Percentiles rank a stretch among this genome's conserved stretches.
phyloP scores from a whole-genome alignment of 129 eudicot genomes.

The Flaveria robusta region DNA sequence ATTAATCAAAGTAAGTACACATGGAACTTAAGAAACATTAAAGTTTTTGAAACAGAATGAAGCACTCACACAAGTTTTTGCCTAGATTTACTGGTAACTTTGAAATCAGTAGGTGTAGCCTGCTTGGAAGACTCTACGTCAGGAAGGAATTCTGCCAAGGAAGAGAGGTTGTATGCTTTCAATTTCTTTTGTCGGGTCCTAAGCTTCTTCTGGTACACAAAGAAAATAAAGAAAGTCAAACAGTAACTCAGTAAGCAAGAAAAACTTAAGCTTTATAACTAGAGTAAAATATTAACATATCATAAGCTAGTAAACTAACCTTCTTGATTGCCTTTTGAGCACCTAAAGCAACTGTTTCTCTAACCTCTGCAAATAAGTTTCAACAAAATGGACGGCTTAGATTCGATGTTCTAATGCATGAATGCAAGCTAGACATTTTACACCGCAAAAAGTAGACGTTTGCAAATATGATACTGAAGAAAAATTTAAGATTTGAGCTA shows the following conservation, averaged over 20 bases:
- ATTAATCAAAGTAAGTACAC: not conserved
- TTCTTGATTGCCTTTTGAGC: constrained; percentile 65
- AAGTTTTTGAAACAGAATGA: not conserved
- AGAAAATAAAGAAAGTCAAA: not conserved
- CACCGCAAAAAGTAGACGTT: not conserved
- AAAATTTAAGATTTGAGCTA: not conserved
- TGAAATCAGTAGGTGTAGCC: constrained; percentile 45
- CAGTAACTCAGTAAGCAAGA: not conserved
- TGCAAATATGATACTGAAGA: not conserved
- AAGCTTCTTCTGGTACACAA: constrained; percentile 44
- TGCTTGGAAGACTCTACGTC: constrained; percentile 45
- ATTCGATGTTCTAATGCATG: not conserved
- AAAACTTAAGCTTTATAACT: not conserved
- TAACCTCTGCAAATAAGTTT: constrained; percentile 53
- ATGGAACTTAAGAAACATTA: not conserved
- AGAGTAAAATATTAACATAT: not conserved
- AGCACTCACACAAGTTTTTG: constrained; percentile 71
- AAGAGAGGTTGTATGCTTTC: constrained; percentile 74
- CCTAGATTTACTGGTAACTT: constrained; percentile 66
- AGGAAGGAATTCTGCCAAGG: constrained; percentile 68
- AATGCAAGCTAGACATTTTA: not conserved
- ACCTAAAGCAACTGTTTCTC: constrained; percentile 61
- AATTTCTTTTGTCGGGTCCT: constrained; percentile 60
- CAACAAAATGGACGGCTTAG: not conserved
- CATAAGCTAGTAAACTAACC: constrained; percentile 38